These are phyloP conservation scores for Musa itinerans DNA, from an alignment of 176 grass and related monocot genomes.

Conservation along the genomic window DNA sequence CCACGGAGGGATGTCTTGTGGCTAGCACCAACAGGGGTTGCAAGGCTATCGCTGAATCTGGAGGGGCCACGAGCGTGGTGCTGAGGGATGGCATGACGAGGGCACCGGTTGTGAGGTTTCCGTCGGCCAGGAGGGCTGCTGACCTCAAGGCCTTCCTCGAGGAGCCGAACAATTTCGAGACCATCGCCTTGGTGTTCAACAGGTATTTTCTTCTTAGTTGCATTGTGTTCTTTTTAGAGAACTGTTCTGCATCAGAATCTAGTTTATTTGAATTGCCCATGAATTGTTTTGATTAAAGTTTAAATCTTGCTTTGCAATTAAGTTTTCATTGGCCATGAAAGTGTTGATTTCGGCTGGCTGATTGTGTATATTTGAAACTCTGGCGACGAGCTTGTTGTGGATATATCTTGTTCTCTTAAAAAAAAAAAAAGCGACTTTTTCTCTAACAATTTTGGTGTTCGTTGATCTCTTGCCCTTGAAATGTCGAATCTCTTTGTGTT, in stretches of 20 bases:
- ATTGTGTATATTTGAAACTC: no score
- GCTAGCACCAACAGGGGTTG: slow-evolving; percentile 94
- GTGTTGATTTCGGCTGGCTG: no score
- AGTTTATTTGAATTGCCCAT: not conserved
- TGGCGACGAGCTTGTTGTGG: no score
- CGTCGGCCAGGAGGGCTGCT: slow-evolving; percentile 43
- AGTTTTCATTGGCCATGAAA: no score
- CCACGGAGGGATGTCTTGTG: slow-evolving; percentile 88
- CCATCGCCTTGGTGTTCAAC: slow-evolving; percentile 65
- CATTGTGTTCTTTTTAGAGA: not conserved
- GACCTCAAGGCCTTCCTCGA: slow-evolving; percentile 88
- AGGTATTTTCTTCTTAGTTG: slow-evolving; percentile 33
- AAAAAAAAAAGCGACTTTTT: no score
- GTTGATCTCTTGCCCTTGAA: no score
- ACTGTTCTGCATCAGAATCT: not conserved
- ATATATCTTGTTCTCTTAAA: no score
- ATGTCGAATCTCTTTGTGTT: no score
- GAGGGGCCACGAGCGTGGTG: slow-evolving; percentile 72
- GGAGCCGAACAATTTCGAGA: slow-evolving; percentile 61
- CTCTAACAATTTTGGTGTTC: no score
- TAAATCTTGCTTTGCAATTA: not conserved
- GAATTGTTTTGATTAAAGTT: not conserved
- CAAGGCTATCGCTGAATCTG: slow-evolving; percentile 79
- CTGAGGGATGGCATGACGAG: slow-evolving; percentile 73
- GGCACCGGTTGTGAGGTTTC: slow-evolving; percentile 52